Base-by-base conservation (phyloP, 371 early-diverging fungal species). In the Mycotypha africana region DNA sequence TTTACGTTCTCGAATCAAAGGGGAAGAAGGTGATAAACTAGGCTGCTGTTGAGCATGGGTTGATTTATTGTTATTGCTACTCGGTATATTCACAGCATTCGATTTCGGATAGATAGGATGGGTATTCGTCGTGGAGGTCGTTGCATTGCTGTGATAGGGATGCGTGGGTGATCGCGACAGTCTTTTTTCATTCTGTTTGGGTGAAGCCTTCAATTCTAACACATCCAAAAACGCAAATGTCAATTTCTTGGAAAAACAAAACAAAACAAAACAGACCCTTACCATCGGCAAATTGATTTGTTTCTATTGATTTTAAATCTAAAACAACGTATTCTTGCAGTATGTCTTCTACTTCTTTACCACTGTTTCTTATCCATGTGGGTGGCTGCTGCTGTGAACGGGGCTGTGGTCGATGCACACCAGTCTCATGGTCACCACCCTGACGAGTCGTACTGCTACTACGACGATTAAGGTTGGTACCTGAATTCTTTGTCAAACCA, bases 211-310 rank as follows among this genome's bases (percentile, higher is more conserved):
- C 21, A 20, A 38, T 14, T 38, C n/a, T n/a, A n/a, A n/a, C n/a
- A n/a, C n/a, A n/a, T n/a, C n/a, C n/a, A n/a, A n/a, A n/a, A n/a
- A n/a, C n/a, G n/a, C n/a, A n/a, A n/a, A n/a, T n/a, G n/a, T n/a
- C n/a, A n/a, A n/a, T n/a, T n/a, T n/a, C n/a, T n/a, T n/a, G n/a
- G n/a, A n/a, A n/a, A n/a, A n/a, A n/a, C n/a, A n/a, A n/a, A n/a
- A n/a, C n/a, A 30, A 30, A 6, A 12, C 30, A 33, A 14, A 21
- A 56, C n/a, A n/a, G n/a, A n/a, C n/a, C n/a, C n/a, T 37, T 74
- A 78, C 85, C 86, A 64, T 92, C 92, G 2, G 93, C 93, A 48
- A 91, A 74, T 57, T 76, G 88, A 54, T 95, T 92, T 40, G 90
- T 84, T 53, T 93, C 92, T 14, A 94, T 84, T 0, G 82, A 79